Conservation (phyloP, 2,329 filamentous ascomycete species). For the Aspergillus niger region DNA sequence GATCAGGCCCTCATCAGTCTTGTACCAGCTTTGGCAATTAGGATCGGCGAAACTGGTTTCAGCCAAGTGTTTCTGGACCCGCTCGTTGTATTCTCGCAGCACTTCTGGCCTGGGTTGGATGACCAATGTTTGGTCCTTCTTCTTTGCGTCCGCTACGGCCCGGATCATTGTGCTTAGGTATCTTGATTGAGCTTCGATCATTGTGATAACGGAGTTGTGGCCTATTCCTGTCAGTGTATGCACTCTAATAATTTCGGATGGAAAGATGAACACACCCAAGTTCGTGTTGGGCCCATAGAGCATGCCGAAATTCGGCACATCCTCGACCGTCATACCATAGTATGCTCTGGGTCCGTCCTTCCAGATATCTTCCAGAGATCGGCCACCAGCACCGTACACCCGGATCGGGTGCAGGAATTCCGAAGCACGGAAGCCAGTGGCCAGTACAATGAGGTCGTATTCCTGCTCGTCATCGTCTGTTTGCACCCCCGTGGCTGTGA, state of each 20-base stretch:
- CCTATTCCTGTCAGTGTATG: constrained; percentile 30
- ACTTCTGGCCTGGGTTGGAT: constrained; percentile 48
- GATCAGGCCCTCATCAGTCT: constrained; percentile 55
- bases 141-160: constrained; percentile 51
- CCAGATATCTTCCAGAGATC: constrained; percentile 56
- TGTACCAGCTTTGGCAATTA: constrained; percentile 60
- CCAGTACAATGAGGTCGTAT: constrained; percentile 59
- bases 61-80: constrained; percentile 49
- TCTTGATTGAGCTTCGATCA: constrained; percentile 61
- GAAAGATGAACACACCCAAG: constrained; percentile 30
- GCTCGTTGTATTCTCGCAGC: constrained; percentile 49
- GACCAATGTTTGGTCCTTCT: constrained; percentile 43
- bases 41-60: constrained; percentile 56
- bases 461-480: constrained; percentile 48
- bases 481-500: constrained; percentile 52
- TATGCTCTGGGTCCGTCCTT: constrained; percentile 53
- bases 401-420: constrained; percentile 62
- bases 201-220: constrained; percentile 61
- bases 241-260: no score
- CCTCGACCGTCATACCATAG: constrained; percentile 54
- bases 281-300: constrained; percentile 62
- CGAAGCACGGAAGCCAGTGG: constrained; percentile 61
- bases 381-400: constrained; percentile 50
- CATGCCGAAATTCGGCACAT: constrained; percentile 59
- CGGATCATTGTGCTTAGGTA: constrained; percentile 56